phyloP scores from a whole-genome alignment of 2,329 filamentous ascomycete genomes.

The Pseudocercospora ulei region DNA sequence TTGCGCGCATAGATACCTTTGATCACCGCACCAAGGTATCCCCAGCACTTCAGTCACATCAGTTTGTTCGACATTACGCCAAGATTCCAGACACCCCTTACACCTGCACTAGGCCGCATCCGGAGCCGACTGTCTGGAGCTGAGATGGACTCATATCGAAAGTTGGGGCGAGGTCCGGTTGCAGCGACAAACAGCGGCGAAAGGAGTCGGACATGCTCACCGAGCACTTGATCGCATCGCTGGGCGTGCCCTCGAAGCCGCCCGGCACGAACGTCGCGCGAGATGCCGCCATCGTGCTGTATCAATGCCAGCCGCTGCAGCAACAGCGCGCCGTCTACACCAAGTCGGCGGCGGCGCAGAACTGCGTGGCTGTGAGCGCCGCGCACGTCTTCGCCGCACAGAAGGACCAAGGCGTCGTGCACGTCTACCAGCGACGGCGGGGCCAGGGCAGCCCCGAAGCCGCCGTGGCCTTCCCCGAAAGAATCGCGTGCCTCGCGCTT shows the following conservation, averaged over 20 bases:
- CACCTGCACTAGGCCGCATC: too few species aligned
- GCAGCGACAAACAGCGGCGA: too few species aligned
- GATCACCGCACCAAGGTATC: too few species aligned
- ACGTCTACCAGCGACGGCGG: slow-evolving; percentile 66
- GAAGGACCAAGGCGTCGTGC: slow-evolving; percentile 78
- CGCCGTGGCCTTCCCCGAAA: slow-evolving; percentile 75
- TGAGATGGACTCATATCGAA: too few species aligned
- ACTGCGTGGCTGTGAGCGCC: slow-evolving; percentile 68
- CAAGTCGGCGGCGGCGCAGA: slow-evolving; percentile 73
- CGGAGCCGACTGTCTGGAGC: too few species aligned
- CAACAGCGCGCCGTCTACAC: slow-evolving; percentile 73
- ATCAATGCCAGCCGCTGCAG: slow-evolving; percentile 68
- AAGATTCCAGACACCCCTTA: too few species aligned
- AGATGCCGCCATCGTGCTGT: slow-evolving; percentile 78
- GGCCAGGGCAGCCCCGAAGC: slow-evolving; percentile 79
- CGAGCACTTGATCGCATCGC: slow-evolving; percentile 45
- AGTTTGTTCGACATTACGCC: too few species aligned
- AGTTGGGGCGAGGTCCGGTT: too few species aligned
- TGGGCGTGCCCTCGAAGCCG: slow-evolving; percentile 37
- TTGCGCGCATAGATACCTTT: too few species aligned
- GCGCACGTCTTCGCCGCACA: slow-evolving; percentile 88
- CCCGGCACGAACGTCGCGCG: slow-evolving; percentile 48
- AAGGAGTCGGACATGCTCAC: too few species aligned
- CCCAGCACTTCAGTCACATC: too few species aligned
- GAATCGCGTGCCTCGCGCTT: slow-evolving; percentile 67